Base-by-base conservation (phyloP, 2,329 filamentous ascomycete species). In the Allantophomopsis cytisporea region DNA sequence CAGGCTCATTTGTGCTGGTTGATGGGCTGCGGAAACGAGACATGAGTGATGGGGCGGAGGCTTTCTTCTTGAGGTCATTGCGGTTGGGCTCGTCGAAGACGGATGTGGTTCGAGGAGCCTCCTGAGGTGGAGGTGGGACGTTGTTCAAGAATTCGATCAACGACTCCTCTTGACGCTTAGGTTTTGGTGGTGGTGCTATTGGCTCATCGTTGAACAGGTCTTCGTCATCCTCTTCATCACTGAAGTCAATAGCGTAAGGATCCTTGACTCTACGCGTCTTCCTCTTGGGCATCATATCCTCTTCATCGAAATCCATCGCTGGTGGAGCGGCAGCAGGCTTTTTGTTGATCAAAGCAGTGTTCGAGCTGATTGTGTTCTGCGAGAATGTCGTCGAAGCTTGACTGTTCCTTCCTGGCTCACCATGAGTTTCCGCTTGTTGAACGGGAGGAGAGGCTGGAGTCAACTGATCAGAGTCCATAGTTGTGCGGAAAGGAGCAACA, bases 241-340 rank as follows among this genome's bases (percentile, higher is more conserved):
- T 83, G 21, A 77, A 66, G 53, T 95, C 88, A 46, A 96, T 85
- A n/a, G 87, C 85, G 48, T 96, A 96, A 0, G 89, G 91, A 52
- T 98, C 91, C 41, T 75, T 83, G 38, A 87, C 76, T 20, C 85
- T 77, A 35, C 80, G 74, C 35, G 80, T 83, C 53, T 83, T 94
- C 39, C 83, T 75, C 49, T 75, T 72, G 5, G 84, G 80, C 54
- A 77, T 69, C 58, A 66, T 66, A 37, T 55, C 51, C 30, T 52
- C 49, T 16, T 54, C 50, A 8, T 51, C 51, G 30, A 52, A 50
- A 11, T 45, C 42, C 14, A 44, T 46, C n/a, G 30, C 37, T 46
- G 71, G 64, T 49, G 51, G 16, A 49, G 47, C 5, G 17, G 37
- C 55, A 14, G 56, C 54, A 1, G 54, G 50, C 38, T 55, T 50